phyloP scores from a whole-genome alignment of 202 grass and related monocot species.

The Schoenoplectus tabernaemontani region DNA sequence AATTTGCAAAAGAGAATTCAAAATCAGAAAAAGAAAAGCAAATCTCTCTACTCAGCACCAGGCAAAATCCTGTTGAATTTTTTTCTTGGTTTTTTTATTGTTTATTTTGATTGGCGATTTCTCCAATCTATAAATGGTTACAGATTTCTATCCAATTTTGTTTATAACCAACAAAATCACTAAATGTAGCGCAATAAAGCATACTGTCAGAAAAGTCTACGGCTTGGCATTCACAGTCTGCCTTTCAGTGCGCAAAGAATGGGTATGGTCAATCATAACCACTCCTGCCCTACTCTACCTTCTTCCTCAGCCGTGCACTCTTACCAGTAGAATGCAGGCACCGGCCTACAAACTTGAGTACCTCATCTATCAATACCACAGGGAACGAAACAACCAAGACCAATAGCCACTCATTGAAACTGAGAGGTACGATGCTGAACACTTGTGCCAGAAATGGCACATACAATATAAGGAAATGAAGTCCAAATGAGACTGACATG shows the following conservation, averaged over 20 bases:
- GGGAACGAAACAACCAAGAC: slow-evolving; percentile 69
- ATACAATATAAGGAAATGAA: slow-evolving; percentile 93
- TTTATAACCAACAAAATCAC: slow-evolving; percentile 1
- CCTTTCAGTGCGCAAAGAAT: not conserved
- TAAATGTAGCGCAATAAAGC: not conserved
- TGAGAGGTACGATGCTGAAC: slow-evolving; percentile 83
- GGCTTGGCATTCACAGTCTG: not conserved
- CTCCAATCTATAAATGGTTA: slow-evolving; percentile 8
- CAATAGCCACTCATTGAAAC: slow-evolving; percentile 86
- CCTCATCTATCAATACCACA: slow-evolving; percentile 74
- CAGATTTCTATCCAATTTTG: not conserved
- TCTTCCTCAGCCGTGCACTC: slow-evolving; percentile 34
- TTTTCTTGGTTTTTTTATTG: not conserved
- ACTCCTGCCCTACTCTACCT: slow-evolving; percentile 44
- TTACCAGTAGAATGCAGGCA: slow-evolving; percentile 30
- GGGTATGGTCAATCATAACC: not conserved
- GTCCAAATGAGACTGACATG: slow-evolving; percentile 73
- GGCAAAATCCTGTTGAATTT: not conserved
- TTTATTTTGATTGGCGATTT: not conserved
- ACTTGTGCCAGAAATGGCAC: slow-evolving; percentile 73
- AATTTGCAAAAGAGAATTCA: not conserved
- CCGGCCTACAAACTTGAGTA: slow-evolving; percentile 77
- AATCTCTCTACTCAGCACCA: not conserved
- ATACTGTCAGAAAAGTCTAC: not conserved
- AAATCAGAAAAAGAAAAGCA: not conserved